A percentile compares a stretch with the other conserved stretches of the same genome.
These are phyloP conservation scores for Wallacemonas sp. DNA, from an alignment of 208 protist genomes.

Conservation along the genomic window DNA sequence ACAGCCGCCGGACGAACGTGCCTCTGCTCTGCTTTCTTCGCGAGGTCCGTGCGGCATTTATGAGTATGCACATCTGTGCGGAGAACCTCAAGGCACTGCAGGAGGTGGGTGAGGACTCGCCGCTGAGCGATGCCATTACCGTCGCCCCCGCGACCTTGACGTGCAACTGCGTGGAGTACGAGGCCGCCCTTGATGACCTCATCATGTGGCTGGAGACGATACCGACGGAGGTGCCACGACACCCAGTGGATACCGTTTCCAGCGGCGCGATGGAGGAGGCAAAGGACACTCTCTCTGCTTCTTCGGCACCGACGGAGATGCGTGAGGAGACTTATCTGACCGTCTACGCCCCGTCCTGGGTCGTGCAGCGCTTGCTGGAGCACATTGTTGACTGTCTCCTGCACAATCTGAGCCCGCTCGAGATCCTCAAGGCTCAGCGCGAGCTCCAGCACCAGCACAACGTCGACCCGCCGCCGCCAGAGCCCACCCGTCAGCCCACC, in stretches of 20 bases:
- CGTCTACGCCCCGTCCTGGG: conserved; percentile 14
- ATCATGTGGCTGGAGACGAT: conserved; percentile 8
- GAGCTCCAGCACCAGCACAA: conserved; percentile 8
- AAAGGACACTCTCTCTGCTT: too few relatives aligned
- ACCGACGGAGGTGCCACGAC: conserved; percentile 1
- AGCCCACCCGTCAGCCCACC: not conserved
- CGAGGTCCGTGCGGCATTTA: conserved; percentile 27
- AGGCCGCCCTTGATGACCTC: conserved; percentile 2
- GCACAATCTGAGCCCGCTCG: conserved; percentile 35
- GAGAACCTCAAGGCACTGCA: not conserved
- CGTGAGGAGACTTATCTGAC: conserved; percentile 28
- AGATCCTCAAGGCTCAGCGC: conserved; percentile 25
- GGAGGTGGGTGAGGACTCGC: not conserved
- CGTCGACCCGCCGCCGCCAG: not conserved
- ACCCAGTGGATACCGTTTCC: conserved; percentile 2
- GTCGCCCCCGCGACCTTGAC: not conserved
- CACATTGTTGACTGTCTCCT: conserved; percentile 45
- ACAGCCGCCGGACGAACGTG: conserved; percentile 40
- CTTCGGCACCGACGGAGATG: not conserved
- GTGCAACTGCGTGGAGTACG: conserved; percentile 13
- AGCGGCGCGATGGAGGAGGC: not conserved
- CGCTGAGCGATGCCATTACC: not conserved
- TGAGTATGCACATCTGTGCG: conserved; percentile 10
- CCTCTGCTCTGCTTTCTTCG: conserved; percentile 54
- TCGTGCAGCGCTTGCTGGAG: conserved; percentile 24